phyloP scores from a whole-genome alignment of 352 stramenopile species.

The Phytophthora cryptogea region DNA sequence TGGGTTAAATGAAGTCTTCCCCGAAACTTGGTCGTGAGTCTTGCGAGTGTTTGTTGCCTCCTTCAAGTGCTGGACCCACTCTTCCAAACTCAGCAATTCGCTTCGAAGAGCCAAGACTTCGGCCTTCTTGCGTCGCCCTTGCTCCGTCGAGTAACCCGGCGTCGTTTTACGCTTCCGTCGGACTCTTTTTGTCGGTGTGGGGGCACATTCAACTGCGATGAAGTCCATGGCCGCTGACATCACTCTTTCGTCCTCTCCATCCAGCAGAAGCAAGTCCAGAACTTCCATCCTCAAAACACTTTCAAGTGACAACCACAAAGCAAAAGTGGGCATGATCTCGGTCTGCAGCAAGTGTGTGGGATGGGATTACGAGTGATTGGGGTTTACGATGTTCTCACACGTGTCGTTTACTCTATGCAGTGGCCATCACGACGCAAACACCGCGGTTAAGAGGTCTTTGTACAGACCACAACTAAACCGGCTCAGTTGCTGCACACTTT shows the following conservation, averaged over 20 bases:
- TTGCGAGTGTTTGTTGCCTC: not conserved
- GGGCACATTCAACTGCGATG: not conserved
- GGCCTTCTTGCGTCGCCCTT: conserved; percentile 9
- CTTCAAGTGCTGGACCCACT: conserved; percentile 4
- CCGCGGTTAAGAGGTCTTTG: no score
- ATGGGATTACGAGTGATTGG: no score
- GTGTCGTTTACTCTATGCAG: no score
- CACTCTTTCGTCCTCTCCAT: conserved; percentile 1
- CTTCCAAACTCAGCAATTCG: conserved; percentile 12
- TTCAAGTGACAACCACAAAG: not conserved
- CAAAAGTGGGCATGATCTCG: not conserved
- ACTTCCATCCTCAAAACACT: not conserved
- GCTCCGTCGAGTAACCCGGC: conserved; percentile 19
- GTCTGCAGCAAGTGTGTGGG: no score
- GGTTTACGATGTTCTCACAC: no score
- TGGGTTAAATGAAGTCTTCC: not conserved
- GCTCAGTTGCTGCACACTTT: no score
- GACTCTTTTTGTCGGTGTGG: not conserved
- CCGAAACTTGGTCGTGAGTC: not conserved
- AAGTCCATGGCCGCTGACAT: conserved; percentile 2
- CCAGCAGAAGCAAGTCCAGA: conserved; percentile 5
- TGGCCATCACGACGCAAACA: no score
- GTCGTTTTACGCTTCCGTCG: conserved; percentile 6
- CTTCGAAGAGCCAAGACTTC: conserved; percentile 6
- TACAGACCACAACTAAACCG: no score